Evolutionary conservation across 768 basidiomycete species (phyloP), one percentile per base, ranked within the genome.

Genomic region (Dioszegia aurantiaca): DNA sequence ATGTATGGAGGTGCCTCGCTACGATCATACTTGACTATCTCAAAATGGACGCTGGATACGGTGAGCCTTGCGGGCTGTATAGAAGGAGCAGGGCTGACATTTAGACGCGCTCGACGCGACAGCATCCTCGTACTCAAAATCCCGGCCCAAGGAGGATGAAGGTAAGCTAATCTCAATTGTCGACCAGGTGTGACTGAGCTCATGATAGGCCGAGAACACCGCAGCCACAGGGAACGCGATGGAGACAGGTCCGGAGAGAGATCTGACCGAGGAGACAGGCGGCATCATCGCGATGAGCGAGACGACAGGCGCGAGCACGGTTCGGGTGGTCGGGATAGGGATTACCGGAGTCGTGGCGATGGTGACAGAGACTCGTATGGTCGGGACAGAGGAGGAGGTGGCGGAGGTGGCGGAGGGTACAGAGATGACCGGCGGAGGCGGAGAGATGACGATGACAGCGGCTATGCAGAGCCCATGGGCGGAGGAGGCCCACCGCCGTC

Each of bases 161-260:
- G 40, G 55, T 56, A 23, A 21, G 54, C 56, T 52, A 0, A 33
- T 14, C 27, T 12, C 23, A 24, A n/a, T 24, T 8, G 21, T 36
- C 21, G 12, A 8, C 23, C 33, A n/a, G n/a, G n/a, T n/a, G n/a
- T n/a, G n/a, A n/a, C 16, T 33, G 27, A 24, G 49, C 54, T 60
- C 39, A 56, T 39, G 6, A 17, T 41, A 67, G 65, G 55, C 23
- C 62, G 67, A 43, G 54, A 64, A 28, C 70, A 72, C 42, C 60
- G 82, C 27, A 80, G 80, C 54, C 84, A 85, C 37, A 55, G 58
- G 33, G 67, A 62, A 2, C 26, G 61, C 21, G 84, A 84, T 47
- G 77, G 80, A 24, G 61, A 70, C 28, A 37, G 57, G 23, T 59
- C 57, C 47, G 77, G 80, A 24, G 61, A 70, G 26, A 37, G 57